Evolutionary conservation across 2,329 filamentous ascomycete genomes (phyloP).

Genomic region (Pleurostoma richardsiae): DNA sequence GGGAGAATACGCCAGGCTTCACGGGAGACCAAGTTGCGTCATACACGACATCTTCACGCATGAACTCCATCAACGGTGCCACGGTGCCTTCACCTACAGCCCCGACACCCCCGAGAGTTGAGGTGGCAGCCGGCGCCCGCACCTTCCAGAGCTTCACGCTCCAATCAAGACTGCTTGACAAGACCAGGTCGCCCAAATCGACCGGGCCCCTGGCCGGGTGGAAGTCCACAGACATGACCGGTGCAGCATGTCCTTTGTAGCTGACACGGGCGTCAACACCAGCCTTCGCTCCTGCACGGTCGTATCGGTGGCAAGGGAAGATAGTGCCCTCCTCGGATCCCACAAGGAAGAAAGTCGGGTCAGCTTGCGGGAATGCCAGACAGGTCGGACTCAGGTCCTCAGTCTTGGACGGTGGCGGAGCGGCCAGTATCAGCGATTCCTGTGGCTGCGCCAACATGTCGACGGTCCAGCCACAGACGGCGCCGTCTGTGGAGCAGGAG

Average conservation of each 20-base stretch:
- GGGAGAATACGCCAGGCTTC: constrained; percentile 88
- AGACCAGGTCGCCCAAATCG: constrained; percentile 87
- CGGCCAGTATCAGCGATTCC: constrained; percentile 83
- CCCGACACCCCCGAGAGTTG: constrained; percentile 39
- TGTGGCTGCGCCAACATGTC: constrained; percentile 98
- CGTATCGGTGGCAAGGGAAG: constrained; percentile 94
- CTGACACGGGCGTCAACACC: constrained; percentile 85
- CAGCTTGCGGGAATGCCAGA: constrained; percentile 89
- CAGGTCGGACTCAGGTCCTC: constrained; percentile 94
- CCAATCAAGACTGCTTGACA: constrained; percentile 94
- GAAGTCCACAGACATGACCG: constrained; percentile 94
- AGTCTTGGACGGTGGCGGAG: constrained; percentile 80
- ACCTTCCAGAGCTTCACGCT: constrained; percentile 97
- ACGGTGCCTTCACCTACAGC: constrained; percentile 47
- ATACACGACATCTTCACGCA: constrained; percentile 93
- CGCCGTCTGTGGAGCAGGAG: constrained; percentile 92
- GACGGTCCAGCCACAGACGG: constrained; percentile 94
- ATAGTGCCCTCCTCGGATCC: constrained; percentile 96
- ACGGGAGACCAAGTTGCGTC: constrained; percentile 93
- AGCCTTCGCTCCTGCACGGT: constrained; percentile 93
- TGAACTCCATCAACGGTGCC: constrained; percentile 79
- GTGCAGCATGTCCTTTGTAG: constrained; percentile 86
- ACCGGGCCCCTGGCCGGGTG: constrained; percentile 89
- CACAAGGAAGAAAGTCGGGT: constrained; percentile 95
- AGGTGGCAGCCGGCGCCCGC: constrained; percentile 70